Evolutionary conservation across 129 eudicot species (phyloP), one percentile per base, ranked within the genome.

Genomic region (Ambrosia trifida): DNA sequence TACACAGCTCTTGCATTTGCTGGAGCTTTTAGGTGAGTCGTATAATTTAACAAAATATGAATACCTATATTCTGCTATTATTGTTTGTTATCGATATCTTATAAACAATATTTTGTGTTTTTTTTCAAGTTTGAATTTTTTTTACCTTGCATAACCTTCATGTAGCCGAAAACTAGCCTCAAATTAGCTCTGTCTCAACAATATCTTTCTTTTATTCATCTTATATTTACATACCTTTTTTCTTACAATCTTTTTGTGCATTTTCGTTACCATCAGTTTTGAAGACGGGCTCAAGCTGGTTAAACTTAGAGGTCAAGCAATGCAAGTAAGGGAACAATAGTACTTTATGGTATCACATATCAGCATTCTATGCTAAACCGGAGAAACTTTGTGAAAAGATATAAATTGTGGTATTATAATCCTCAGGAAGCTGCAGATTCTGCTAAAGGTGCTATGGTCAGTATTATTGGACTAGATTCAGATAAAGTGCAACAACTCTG

Each of bases 281-380:
- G 98, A 93, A 78, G 98, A 93, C 76, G 98, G 98, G 76, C 90
- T 93, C 72, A 93, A 93, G 92, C 79, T 93, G 83, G 98, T 93
- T 38, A 89, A 93, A 81, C 75, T 93, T 68, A 87, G 98, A 85
- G 98, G 98, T 56, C 91, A 93, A 82, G 98, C 98, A 20, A 93
- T 93, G 98, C 98, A 93, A 91, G 98, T 87, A 76, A 70, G 58
- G 20, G 11, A 61, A 18, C 61, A 35, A 63, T 24, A 13, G 12
- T 57, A 45, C 14, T 49, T 49, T 41, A 28, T 17, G 24, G 38
- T 46, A 4, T 60, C 51, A 32, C 56, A 50, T 50, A 50, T 50
- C 56, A 50, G 2, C 20, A 50, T 50, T 20, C 28, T 54, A 17
- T 30, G 14, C 3, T 20, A 51, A 63, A 52, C 28, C 0, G 44